Evolutionary conservation across 345 rosid genomes (phyloP), one percentile per base, ranked within the genome.

Genomic region (Punica granatum): DNA sequence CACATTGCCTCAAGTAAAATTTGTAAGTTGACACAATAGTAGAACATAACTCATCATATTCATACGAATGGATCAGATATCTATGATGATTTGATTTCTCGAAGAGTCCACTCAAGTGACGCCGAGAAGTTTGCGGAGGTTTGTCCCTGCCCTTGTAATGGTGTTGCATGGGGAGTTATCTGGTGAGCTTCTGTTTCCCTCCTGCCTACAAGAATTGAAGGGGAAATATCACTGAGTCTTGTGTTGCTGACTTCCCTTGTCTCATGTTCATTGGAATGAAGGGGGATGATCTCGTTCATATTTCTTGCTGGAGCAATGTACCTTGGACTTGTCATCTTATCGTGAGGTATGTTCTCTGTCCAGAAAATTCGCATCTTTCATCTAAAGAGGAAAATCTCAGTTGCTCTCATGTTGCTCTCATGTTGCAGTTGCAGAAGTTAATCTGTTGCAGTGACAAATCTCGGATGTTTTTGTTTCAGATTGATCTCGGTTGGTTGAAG

Each of bases 111-210:
- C 77, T 82, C 96, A 16, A 90, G 98, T 6, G 97, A 93, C 73
- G 98, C 98, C 68, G 98, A 93, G 87, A 93, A 93, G 78, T 93
- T 93, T 76, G 98, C 98, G 25, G 98, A 90, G 85, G 72, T 87
- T 64, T 93, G 98, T 67, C 98, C 95, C 30, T 90, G 97, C 79
- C 90, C 90, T 63, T 93, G 98, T 70, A 90, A 66, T 66, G 98
- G 98, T 73, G 86, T 82, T 77, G 93, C 92, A 67, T 93, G 98
- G 98, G 98, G 98, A 68, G 75, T 90, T 58, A 87, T 93, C 66
- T 93, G 98, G 98, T 93, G 54, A 78, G 89, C 36, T 41, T 61
- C n/a, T 46, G 19, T 64, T 71, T 60, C 53, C 13, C 6, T 44
- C n/a, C 15, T 23, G 16, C 32, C 11, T 19, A 13, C 16, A 30